phyloP scores from a whole-genome alignment of 2,329 filamentous ascomycete species.

The Aspergillus sp. region DNA sequence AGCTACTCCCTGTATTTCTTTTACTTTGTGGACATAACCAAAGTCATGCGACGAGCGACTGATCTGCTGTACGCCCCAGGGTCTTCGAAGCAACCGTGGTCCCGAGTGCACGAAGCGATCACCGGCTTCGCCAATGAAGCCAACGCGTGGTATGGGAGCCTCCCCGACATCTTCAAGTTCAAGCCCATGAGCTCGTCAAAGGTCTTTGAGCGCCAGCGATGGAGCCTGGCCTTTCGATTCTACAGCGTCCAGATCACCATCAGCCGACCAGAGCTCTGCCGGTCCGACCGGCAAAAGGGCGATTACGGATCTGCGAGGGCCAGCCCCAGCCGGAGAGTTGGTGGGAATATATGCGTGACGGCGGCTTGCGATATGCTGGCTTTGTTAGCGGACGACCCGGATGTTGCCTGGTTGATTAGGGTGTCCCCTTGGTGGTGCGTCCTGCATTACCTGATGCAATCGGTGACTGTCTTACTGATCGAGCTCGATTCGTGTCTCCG shows the following conservation, averaged over 20 bases:
- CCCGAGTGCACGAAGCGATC: not conserved
- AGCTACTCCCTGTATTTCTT: conserved; percentile 6
- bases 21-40: conserved; percentile 1
- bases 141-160: not conserved
- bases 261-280: conserved; percentile 39
- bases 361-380: conserved; percentile 33
- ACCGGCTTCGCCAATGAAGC: conserved; percentile 1
- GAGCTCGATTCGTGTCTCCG: conserved; percentile 1
- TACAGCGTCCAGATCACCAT: conserved; percentile 39
- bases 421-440: conserved; percentile 42
- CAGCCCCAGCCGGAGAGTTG: conserved; percentile 19
- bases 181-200: not conserved
- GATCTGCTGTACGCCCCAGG: conserved; percentile 2
- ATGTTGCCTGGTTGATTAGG: conserved; percentile 29
- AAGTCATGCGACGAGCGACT: conserved; percentile 6
- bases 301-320: conserved; percentile 6
- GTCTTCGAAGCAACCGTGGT: not conserved
- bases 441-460: conserved; percentile 43
- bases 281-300: conserved; percentile 28
- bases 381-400: conserved; percentile 34
- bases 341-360: conserved; percentile 34
- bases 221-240: conserved; percentile 31
- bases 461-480: conserved; percentile 38
- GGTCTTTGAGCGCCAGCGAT: not conserved
- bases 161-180: not conserved